Conservation (phyloP, 805 yeast species). For the Candida awuae region DNA sequence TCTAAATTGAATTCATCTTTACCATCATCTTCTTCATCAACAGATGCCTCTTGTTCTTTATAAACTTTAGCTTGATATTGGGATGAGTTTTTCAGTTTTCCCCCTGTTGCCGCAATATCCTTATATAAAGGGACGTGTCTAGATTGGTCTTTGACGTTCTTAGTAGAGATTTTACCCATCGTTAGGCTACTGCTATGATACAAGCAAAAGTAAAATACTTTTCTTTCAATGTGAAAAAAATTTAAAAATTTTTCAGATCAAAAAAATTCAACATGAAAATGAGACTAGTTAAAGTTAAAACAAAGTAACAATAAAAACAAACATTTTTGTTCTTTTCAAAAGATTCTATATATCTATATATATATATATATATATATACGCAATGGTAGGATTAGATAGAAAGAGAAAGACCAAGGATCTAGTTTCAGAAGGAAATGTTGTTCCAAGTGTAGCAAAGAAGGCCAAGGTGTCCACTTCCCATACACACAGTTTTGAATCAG, state of each 20-base stretch:
- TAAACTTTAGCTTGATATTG: conserved; percentile 16
- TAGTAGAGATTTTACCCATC: conserved; percentile 62
- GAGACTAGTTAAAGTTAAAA: neutral
- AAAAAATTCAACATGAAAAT: too few species aligned
- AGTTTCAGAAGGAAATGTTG: conserved; percentile 16
- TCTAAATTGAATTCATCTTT: conserved; percentile 63
- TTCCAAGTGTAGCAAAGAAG: conserved; percentile 25
- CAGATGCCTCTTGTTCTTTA: conserved; percentile 12
- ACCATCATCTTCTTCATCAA: conserved; percentile 36
- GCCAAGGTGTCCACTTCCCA: conserved; percentile 19
- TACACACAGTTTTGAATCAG: conserved; percentile 33
- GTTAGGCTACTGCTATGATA: neutral
- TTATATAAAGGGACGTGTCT: conserved; percentile 78
- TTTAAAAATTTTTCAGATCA: conserved; percentile 1
- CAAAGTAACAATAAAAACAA: neutral
- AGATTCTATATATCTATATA: neutral
- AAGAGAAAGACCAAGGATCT: conserved; percentile 15
- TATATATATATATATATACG: neutral
- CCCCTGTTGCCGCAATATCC: conserved; percentile 69
- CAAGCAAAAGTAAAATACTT: conserved; percentile 1
- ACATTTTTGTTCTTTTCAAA: neutral
- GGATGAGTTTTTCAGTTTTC: conserved; percentile 45
- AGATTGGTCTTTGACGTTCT: conserved; percentile 43
- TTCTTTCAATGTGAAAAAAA: too few species aligned
- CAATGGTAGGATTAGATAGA: conserved; percentile 36